These are phyloP conservation scores for Magnusiomyces sp. DNA, from an alignment of 1,139 yeast species.

Conservation along the genomic window DNA sequence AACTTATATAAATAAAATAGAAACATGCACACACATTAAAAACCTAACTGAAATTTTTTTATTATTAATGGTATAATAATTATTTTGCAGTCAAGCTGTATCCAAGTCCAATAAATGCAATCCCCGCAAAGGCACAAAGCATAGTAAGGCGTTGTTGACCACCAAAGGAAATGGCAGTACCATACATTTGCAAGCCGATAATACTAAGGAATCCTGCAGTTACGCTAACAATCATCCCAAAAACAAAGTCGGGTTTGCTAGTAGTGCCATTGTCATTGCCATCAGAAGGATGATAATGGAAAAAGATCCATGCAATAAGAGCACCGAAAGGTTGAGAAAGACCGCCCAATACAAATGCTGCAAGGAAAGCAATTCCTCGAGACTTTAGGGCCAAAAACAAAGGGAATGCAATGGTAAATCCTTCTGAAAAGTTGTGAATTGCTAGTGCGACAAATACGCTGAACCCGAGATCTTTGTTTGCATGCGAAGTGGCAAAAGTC, in stretches of 20 bases:
- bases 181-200: conserved; percentile 79
- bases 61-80: too few relatives aligned
- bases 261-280: conserved; percentile 25
- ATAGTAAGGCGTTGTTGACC: conserved; percentile 35
- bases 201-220: conserved; percentile 81
- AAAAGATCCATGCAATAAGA: conserved; percentile 51
- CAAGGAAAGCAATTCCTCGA: conserved; percentile 54
- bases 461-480: conserved; percentile 65
- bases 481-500: conserved; percentile 69
- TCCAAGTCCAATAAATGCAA: conserved; percentile 23
- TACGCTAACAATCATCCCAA: conserved; percentile 59
- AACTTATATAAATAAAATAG: too few relatives aligned
- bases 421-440: conserved; percentile 90
- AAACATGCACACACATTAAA: too few relatives aligned
- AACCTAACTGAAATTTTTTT: too few relatives aligned
- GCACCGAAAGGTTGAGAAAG: conserved; percentile 90
- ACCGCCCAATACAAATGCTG: conserved; percentile 68
- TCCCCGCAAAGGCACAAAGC: conserved; percentile 28
- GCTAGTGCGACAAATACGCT: conserved; percentile 76
- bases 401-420: conserved; percentile 90
- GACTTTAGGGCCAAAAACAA: conserved; percentile 62
- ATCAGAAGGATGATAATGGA: conserved; percentile 36
- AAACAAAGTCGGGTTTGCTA: conserved; percentile 27
- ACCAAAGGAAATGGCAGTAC: conserved; percentile 64
- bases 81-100: conserved; percentile 12